Conservation (phyloP, 768 basidiomycete species). For the Boletus bicolor region DNA sequence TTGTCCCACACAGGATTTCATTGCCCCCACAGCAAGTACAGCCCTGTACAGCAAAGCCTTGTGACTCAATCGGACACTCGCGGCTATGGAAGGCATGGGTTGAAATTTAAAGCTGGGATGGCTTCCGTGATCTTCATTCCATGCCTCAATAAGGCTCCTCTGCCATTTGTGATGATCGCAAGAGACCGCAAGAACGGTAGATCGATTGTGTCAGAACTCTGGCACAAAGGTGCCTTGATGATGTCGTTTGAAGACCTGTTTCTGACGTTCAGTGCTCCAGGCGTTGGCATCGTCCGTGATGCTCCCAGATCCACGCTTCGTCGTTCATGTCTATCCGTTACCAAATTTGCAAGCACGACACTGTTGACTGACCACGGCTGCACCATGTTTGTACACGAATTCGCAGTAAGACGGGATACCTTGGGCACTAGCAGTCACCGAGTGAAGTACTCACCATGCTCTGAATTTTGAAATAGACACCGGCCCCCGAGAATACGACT, state of each 20-base stretch:
- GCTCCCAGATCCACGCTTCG: not conserved
- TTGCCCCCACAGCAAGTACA: conserved; percentile 15
- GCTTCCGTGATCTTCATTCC: conserved; percentile 6
- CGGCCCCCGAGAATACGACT: not conserved
- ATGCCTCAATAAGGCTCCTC: not conserved
- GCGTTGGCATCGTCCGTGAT: not conserved
- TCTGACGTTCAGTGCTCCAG: not conserved
- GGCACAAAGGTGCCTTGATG: not conserved
- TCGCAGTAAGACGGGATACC: not conserved
- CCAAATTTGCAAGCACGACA: not conserved
- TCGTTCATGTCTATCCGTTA: not conserved
- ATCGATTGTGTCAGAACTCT: not conserved
- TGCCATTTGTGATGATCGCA: not conserved
- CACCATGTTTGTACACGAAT: not conserved
- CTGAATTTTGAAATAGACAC: not conserved
- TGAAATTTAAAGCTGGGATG: not conserved
- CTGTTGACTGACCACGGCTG: not conserved
- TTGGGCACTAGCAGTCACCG: not conserved
- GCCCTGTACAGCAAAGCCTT: conserved; percentile 18
- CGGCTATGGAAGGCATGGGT: not conserved
- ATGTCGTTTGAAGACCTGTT: not conserved
- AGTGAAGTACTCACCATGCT: no score
- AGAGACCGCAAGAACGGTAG: not conserved
- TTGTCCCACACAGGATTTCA: conserved; percentile 11
- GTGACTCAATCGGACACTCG: not conserved